phyloP scores from a whole-genome alignment of 768 basidiomycete species.

The Termitomyces sp. region DNA sequence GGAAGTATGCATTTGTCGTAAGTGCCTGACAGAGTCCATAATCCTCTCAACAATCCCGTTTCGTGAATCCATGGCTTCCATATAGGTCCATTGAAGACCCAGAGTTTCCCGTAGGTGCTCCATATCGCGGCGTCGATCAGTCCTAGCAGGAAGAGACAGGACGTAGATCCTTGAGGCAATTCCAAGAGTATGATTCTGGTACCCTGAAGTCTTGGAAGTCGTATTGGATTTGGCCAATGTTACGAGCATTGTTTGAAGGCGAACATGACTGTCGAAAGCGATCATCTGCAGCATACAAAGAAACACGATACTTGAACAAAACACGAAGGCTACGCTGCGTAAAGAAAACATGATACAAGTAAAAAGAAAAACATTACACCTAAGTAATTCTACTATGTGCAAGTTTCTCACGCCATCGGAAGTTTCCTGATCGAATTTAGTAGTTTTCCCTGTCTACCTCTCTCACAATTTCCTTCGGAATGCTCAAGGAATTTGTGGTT shows the following conservation, averaged over 20 bases:
- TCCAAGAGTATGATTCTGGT: constrained; percentile 26
- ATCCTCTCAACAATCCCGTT: constrained; percentile 38
- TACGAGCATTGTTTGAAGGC: background rate
- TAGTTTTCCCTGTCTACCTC: no score
- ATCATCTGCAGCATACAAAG: constrained; percentile 6
- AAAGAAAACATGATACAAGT: constrained; percentile 2
- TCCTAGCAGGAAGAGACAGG: constrained; percentile 54
- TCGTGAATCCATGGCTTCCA: constrained; percentile 44
- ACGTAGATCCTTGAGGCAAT: constrained; percentile 48
- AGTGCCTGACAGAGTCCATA: constrained; percentile 35
- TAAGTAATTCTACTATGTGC: no score
- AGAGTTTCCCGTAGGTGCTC: constrained; percentile 46
- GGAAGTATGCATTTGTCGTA: constrained; percentile 21
- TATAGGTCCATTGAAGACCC: constrained; percentile 49
- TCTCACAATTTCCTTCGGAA: no score
- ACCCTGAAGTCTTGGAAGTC: background rate
- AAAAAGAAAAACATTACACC: no score
- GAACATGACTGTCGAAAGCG: background rate
- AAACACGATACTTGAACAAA: background rate
- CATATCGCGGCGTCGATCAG: constrained; percentile 58
- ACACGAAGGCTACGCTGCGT: background rate
- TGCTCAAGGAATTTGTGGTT: no score
- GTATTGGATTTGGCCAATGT: background rate
- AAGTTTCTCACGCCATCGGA: background rate
- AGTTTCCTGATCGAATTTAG: no score